Conservation (phyloP, 331 rosid genomes). For the Phaseolus coccineus region DNA sequence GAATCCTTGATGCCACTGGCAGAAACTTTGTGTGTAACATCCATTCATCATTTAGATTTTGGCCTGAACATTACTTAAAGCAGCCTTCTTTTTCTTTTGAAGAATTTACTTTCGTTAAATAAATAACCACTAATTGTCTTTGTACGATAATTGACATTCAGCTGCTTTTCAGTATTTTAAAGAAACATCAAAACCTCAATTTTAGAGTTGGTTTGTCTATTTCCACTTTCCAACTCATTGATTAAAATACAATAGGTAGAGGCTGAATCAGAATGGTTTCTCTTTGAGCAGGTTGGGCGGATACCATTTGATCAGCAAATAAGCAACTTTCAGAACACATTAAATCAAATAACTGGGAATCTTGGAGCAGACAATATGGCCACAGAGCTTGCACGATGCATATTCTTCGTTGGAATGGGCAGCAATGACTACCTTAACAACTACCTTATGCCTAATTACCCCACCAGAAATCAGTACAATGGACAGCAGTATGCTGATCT, state of each 20-base stretch:
- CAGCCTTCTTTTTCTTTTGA: background rate
- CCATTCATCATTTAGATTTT: background rate
- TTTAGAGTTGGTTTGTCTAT: background rate
- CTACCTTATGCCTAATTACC: conserved; percentile 90
- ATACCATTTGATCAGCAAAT: conserved; percentile 82
- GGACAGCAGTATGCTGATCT: conserved; percentile 78
- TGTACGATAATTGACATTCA: background rate
- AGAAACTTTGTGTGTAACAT: conserved; percentile 72
- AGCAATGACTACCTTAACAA: conserved; percentile 95
- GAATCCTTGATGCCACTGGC: conserved; percentile 90
- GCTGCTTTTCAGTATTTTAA: background rate
- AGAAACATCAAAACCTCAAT: background rate
- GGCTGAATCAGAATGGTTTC: background rate
- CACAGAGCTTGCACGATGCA: conserved; percentile 53
- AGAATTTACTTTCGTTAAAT: background rate
- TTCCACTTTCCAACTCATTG: background rate
- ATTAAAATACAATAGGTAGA: background rate
- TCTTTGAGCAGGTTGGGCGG: conserved; percentile 65
- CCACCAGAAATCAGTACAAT: conserved; percentile 69
- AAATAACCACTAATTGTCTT: background rate
- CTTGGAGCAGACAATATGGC: conserved; percentile 66
- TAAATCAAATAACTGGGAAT: conserved; percentile 65
- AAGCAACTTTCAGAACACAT: conserved; percentile 75
- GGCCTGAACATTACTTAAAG: background rate
- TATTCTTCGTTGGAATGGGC: conserved; percentile 92